phyloP scores from a whole-genome alignment of 2,329 filamentous ascomycete genomes.

The Colletotrichum higginsianum region DNA sequence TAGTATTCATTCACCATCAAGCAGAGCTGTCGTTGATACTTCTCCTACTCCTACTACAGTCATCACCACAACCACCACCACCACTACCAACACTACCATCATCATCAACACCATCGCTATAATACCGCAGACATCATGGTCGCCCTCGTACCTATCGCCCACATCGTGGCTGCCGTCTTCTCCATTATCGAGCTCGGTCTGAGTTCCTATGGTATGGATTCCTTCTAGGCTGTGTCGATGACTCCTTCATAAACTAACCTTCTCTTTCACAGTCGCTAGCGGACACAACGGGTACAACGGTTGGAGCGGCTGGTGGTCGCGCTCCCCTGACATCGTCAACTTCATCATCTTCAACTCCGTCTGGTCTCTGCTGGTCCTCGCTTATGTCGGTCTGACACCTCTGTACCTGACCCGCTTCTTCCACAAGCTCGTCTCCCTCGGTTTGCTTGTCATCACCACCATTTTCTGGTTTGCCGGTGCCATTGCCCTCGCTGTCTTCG shows the following conservation, averaged over 20 bases:
- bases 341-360: slow-evolving; percentile 86
- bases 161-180: slow-evolving; percentile 77
- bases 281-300: slow-evolving; percentile 53
- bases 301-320: slow-evolving; percentile 46
- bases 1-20: neutral
- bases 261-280: slow-evolving; percentile 64
- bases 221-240: neutral
- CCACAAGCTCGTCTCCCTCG: slow-evolving; percentile 76
- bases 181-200: slow-evolving; percentile 83
- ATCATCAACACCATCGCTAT: neutral
- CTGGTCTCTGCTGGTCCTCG: slow-evolving; percentile 81
- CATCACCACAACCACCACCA: no score
- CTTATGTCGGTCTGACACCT: slow-evolving; percentile 79
- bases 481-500: slow-evolving; percentile 79
- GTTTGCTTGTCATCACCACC: slow-evolving; percentile 79
- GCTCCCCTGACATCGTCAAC: slow-evolving; percentile 70
- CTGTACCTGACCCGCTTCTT: slow-evolving; percentile 72
- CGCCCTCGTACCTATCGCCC: slow-evolving; percentile 50
- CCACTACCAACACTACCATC: no score
- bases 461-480: slow-evolving; percentile 94
- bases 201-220: slow-evolving; percentile 74
- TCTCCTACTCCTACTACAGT: neutral
- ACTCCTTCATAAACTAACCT: neutral
- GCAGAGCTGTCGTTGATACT: neutral
- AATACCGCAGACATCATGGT: slow-evolving; percentile 26